Evolutionary conservation across 179 eudicot genomes (phyloP), one percentile per base, ranked within the genome.

Genomic region (Camellia oleifera): DNA sequence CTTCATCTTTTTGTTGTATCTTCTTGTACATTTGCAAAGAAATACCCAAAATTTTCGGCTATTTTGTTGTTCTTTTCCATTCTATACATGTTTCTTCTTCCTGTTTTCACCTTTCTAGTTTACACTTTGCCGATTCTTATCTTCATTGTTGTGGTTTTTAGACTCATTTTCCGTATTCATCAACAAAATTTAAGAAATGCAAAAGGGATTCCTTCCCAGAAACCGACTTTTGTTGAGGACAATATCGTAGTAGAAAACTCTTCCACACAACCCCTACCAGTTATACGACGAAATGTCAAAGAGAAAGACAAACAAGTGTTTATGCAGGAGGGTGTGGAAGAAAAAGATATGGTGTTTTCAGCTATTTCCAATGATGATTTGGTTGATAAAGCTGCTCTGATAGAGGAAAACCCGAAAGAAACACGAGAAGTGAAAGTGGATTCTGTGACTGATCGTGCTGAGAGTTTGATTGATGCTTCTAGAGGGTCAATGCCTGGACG

Each of bases 1-100:
- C 50, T 88, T 63, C 83, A 84, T 48, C 57, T 84, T 82, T 81
- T 84, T 11, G 71, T 81, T 13, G 80, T 70, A 69, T 85, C 86
- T 61, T 88, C 87, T 73, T 66, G 63, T 68, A 78, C 79, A 75
- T 83, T 84, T 72, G 81, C 82, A 54, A 85, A 82, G 79, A 84
- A 85, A 50, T 83, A 87, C 68, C 96, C 97, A 64, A 23, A 84
- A 42, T 79, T 85, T 78, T 83, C 88, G 20, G 74, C 75, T 61
- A 79, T 85, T 58, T 23, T 88, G 79, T 77, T 87, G 5, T 82
- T 83, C 74, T 81, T 86, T 67, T 83, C 88, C 69, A 73, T 91
- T 69, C 66, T 88, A 42, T 93, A 91, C 82, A 48, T 86, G 18
- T 86, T 87, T 78, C 80, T 85, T 56, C 93, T 93, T 65, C 80